Evolutionary conservation across 306 rosid species (phyloP).

Genomic region (Prunus davidiana): DNA sequence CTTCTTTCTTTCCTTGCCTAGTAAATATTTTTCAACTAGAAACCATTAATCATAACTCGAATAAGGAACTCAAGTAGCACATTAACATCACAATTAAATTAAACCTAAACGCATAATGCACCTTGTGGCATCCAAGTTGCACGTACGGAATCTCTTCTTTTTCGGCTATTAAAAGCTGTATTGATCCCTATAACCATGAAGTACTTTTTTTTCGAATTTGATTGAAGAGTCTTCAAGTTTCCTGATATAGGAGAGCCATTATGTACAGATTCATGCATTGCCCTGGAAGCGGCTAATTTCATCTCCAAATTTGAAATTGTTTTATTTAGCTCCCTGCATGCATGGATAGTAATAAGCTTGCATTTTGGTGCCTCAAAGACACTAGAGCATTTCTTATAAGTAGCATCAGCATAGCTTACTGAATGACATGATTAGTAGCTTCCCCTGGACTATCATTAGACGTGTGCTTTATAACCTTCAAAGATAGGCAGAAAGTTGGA

Average conservation of each 20-base stretch:
- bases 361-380: constrained; percentile 12
- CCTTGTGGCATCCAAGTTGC: constrained; percentile 96
- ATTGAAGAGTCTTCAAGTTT: constrained; percentile 31
- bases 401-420: constrained; percentile 42
- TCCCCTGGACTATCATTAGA: constrained; percentile 42
- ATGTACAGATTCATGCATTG: constrained; percentile 33
- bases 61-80: constrained; percentile 13
- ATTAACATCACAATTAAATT: neutral
- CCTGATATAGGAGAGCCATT: constrained; percentile 39
- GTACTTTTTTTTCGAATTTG: constrained; percentile 58
- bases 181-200: constrained; percentile 82
- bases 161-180: constrained; percentile 84
- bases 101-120: constrained; percentile 25
- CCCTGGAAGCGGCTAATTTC: constrained; percentile 44
- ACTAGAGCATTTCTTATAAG: constrained; percentile 1
- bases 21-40: constrained; percentile 19
- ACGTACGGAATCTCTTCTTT: constrained; percentile 85
- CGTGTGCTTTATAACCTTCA: constrained; percentile 35
- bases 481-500: constrained; percentile 14
- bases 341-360: constrained; percentile 23
- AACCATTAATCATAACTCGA: constrained; percentile 19
- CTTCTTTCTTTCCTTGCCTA: constrained; percentile 67
- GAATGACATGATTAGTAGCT: constrained; percentile 37
- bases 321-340: constrained; percentile 58
- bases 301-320: constrained; percentile 45